These are phyloP conservation scores for Backusella tuberculispora DNA, from an alignment of 192 early-diverging fungal species.

Conservation along the genomic window DNA sequence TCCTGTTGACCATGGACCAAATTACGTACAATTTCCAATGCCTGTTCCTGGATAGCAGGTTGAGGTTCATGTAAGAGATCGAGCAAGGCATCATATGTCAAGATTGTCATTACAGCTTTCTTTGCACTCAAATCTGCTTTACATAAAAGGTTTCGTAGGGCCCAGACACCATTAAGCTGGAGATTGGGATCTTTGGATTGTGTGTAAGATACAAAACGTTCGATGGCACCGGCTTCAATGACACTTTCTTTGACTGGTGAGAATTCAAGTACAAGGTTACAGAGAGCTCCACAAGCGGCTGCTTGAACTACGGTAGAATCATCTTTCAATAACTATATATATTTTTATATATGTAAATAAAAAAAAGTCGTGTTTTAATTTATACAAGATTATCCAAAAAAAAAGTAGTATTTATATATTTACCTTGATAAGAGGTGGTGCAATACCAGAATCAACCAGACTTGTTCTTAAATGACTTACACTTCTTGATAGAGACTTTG, in stretches of 20 bases:
- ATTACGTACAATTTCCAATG: slow-evolving; percentile 75
- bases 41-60: slow-evolving; percentile 73
- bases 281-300: slow-evolving; percentile 75
- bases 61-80: slow-evolving; percentile 66
- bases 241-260: slow-evolving; percentile 78
- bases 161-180: slow-evolving; percentile 79
- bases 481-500: slow-evolving; percentile 74
- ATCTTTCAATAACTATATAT: slow-evolving; percentile 59
- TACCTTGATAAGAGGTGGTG: slow-evolving; percentile 68
- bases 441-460: slow-evolving; percentile 79
- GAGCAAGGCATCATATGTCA: slow-evolving; percentile 65
- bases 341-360: background rate
- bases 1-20: slow-evolving; percentile 58
- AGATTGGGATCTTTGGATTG: slow-evolving; percentile 52
- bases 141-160: slow-evolving; percentile 79
- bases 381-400: background rate
- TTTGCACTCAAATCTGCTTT: slow-evolving; percentile 71
- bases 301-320: slow-evolving; percentile 62
- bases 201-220: slow-evolving; percentile 67
- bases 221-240: slow-evolving; percentile 73
- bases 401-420: background rate
- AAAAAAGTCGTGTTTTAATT: background rate
- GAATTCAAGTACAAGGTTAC: slow-evolving; percentile 87
- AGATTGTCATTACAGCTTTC: slow-evolving; percentile 62
- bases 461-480: slow-evolving; percentile 77